phyloP scores from a whole-genome alignment of 1,139 yeast genomes.

The Suhomyces bribrorum region DNA sequence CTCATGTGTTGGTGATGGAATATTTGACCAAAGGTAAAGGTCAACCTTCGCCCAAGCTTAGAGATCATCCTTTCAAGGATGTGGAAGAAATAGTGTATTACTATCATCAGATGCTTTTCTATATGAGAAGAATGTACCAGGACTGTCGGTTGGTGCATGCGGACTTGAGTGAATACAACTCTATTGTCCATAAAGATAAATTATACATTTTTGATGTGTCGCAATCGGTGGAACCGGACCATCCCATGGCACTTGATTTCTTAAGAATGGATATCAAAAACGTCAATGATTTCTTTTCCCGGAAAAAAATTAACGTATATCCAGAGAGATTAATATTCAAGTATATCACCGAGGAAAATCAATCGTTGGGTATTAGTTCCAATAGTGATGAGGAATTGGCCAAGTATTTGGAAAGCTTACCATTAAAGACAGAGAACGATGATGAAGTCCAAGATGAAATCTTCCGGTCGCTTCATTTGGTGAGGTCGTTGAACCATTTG shows the following conservation, averaged over 20 bases:
- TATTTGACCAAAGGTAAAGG: constrained; percentile 77
- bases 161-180: constrained; percentile 92
- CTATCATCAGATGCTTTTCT: constrained; percentile 77
- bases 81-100: constrained; percentile 64
- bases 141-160: constrained; percentile 93
- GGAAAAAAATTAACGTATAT: constrained; percentile 70
- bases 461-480: constrained; percentile 83
- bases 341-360: constrained; percentile 55
- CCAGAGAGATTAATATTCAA: constrained; percentile 81
- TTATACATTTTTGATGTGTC: constrained; percentile 94
- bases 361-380: constrained; percentile 37
- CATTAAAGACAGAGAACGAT: constrained; percentile 53
- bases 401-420: constrained; percentile 44
- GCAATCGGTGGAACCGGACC: constrained; percentile 97
- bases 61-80: constrained; percentile 72
- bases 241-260: constrained; percentile 94
- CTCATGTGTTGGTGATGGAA: constrained; percentile 95
- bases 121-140: constrained; percentile 86
- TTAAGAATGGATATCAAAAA: constrained; percentile 96
- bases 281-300: constrained; percentile 80
- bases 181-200: constrained; percentile 78
- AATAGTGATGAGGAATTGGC: constrained; percentile 44
- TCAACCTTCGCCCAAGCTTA: constrained; percentile 83
- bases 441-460: constrained; percentile 77
- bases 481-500: constrained; percentile 67